Base-by-base conservation (phyloP, 2,329 filamentous ascomycete genomes). In the Fusarium sp. region DNA sequence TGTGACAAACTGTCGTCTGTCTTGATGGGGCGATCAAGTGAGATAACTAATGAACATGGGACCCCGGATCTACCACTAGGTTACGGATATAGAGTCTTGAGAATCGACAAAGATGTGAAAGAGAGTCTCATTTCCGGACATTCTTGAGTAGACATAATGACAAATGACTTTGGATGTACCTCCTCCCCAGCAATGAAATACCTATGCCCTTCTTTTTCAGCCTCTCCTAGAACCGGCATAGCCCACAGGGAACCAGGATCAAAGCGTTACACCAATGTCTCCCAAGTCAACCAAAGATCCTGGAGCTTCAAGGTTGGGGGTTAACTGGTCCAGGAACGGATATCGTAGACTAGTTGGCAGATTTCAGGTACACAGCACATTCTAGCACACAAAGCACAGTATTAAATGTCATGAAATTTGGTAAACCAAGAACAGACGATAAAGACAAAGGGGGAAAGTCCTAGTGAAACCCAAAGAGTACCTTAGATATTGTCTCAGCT, bases 1-100 rank as follows among this genome's bases (percentile, higher is more conserved):
- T 45, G 36, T 58, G 40, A 58, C 33, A 41, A 43, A 21, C 4
- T 21, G 23, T 31, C 15, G 36, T 36, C 13, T 63, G 35, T 15
- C 42, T 18, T 51, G 59, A 71, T 55, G 35, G 23, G 33, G 31
- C 46, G 61, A 66, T 69, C 59, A 69, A 60, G 63, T 64, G 46
- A 70, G 63, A 62, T 59, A 54, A 58, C 33, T 65, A 31, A 63
- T 61, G 65, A 48, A 35, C 69, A 74, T 63, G 64, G 71, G 60
- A 63, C 70, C 63, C 72, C 63, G 53, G 64, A 67, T 72, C 66
- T 69, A 63, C 66, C 52, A 54, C 55, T 18, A 58, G 51, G 43
- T 42, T 36, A 42, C 57, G 31, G 33, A 35, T 17, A 58, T 47
- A 29, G 29, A 63, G 53, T 60, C 50, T 57, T 25, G 52, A 48